Conservation (phyloP, 2,329 filamentous ascomycete species). For the Fragosphaeria purpurea region DNA sequence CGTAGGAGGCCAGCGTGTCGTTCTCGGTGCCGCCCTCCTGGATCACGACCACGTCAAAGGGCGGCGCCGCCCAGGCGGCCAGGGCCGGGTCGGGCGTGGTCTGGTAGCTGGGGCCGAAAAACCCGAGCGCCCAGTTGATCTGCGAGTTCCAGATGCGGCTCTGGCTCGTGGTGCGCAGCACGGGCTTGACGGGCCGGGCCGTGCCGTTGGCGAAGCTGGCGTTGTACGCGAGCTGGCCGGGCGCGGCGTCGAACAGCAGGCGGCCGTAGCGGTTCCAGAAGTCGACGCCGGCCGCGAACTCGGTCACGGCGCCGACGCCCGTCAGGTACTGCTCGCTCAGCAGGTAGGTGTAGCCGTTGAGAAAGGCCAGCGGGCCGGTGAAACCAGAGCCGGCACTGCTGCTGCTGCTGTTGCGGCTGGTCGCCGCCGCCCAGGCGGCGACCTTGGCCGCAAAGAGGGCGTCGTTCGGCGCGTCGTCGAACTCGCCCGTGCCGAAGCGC, state of each 20-base stretch:
- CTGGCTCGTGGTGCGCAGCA: conserved; percentile 44
- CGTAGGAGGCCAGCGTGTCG: conserved; percentile 42
- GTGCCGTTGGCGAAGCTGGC: conserved; percentile 34
- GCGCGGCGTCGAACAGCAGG: conserved; percentile 38
- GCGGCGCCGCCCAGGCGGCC: conserved; percentile 26
- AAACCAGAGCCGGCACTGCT: conserved; percentile 11
- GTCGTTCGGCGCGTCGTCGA: conserved; percentile 39
- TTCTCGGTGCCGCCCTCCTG: conserved; percentile 39
- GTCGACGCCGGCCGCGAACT: conserved; percentile 36
- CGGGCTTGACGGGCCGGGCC: conserved; percentile 32
- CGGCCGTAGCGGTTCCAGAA: conserved; percentile 48
- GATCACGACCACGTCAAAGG: conserved; percentile 38
- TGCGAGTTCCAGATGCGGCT: conserved; percentile 44
- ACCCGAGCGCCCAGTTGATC: conserved; percentile 41
- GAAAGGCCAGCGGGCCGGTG: conserved; percentile 37
- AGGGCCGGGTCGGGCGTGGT: conserved; percentile 26
- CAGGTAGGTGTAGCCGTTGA: conserved; percentile 41
- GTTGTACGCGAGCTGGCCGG: conserved; percentile 38
- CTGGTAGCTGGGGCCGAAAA: conserved; percentile 38
- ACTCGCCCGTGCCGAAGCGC: conserved; percentile 33
- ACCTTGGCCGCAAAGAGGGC: conserved; percentile 39
- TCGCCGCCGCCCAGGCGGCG: conserved; percentile 29
- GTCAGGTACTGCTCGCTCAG: conserved; percentile 34
- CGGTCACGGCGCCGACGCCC: conserved; percentile 38
- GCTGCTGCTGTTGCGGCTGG: conserved; percentile 7